Percentiles rank a stretch among this genome's conserved stretches.
Conservation (phyloP, 495 filamentous ascomycete genomes). For the Penicillium coprophilum region DNA sequence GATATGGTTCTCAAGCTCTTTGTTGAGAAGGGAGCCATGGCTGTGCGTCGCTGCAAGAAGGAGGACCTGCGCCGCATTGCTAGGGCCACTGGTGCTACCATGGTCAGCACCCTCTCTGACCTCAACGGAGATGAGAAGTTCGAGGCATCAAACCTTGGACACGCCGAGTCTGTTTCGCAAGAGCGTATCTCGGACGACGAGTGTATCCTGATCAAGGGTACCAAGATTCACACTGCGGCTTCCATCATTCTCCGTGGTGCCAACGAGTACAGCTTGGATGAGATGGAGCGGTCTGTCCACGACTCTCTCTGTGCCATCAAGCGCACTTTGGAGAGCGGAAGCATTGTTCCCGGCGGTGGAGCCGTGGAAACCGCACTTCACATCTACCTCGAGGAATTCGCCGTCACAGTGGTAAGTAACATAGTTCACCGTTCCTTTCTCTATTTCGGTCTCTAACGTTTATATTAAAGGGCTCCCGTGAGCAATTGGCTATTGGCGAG, state of each 20-base stretch:
- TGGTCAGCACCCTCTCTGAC: slow-evolving; percentile 90
- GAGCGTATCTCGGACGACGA: slow-evolving; percentile 98
- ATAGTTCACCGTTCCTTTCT: background rate
- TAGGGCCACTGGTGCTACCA: slow-evolving; percentile 90
- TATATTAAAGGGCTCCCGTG: slow-evolving; percentile 71
- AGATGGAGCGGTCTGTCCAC: slow-evolving; percentile 99
- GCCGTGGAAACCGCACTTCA: slow-evolving; percentile 98
- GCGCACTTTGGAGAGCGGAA: slow-evolving; percentile 93
- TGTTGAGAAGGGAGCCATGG: slow-evolving; percentile 94
- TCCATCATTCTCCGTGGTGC: slow-evolving; percentile 95
- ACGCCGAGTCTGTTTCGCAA: slow-evolving; percentile 92
- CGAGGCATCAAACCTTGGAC: slow-evolving; percentile 80
- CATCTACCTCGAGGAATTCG: slow-evolving; percentile 99
- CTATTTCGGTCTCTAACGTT: slow-evolving; percentile 16
- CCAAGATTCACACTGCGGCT: slow-evolving; percentile 87
- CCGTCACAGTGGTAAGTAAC: slow-evolving; percentile 80
- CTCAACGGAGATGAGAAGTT: slow-evolving; percentile 98
- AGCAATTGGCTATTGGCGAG: slow-evolving; percentile 97
- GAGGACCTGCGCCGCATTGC: slow-evolving; percentile 96
- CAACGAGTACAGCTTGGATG: slow-evolving; percentile 96
- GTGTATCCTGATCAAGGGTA: slow-evolving; percentile 95
- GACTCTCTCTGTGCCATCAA: slow-evolving; percentile 97
- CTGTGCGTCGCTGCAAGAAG: slow-evolving; percentile 96
- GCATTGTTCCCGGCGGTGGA: slow-evolving; percentile 93
- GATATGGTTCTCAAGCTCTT: slow-evolving; percentile 93